Evolutionary conservation across 176 grass and related monocot genomes (phyloP), one percentile per base, ranked within the genome.

Genomic region (Zizania latifolia): DNA sequence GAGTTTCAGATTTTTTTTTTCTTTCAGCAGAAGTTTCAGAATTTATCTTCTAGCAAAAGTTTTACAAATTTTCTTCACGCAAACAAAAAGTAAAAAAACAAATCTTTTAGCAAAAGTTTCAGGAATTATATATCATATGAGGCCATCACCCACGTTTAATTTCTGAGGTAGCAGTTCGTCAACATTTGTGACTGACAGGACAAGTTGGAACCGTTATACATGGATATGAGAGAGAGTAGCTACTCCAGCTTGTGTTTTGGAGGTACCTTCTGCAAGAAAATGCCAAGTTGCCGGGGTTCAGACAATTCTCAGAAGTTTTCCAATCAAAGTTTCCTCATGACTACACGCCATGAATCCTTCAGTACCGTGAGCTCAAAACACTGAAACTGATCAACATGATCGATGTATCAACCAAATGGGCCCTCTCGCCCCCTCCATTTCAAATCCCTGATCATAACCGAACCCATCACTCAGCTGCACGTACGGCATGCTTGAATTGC

Each of bases 391-490:
- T n/a, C n/a, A n/a, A n/a, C n/a, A n/a, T n/a, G n/a, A 65, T 27
- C 43, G 35, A 4, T 3, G 3, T 19, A 22, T 45, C 36, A 19
- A 36, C 10, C 29, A 27, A 24, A 33, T 19, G 39, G 55, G 14
- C 39, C 29, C 8, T n/a, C n/a, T 61, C 15, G 7, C 13, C 8
- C 15, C 17, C 23, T 24, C 62, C 21, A 40, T 58, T 71, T 65
- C 57, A 82, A 82, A 87, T 38, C 73, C 79, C 34, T 51, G 73
- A 68, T 59, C 39, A 40, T 31, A n/a, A n/a, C 48, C 58, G 29
- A n/a, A n/a, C 54, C 46, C 63, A 83, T 39, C 54, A 76, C 64
- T 23, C 19, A 22, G 36, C 54, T 35, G 63, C 59, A 28, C 12
- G 58, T 15, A 21, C 13, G 26, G 21, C 71, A 30, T 53, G 45